Evolutionary conservation across 345 rosid genomes (phyloP).

Genomic region (Bruguiera sexangula): DNA sequence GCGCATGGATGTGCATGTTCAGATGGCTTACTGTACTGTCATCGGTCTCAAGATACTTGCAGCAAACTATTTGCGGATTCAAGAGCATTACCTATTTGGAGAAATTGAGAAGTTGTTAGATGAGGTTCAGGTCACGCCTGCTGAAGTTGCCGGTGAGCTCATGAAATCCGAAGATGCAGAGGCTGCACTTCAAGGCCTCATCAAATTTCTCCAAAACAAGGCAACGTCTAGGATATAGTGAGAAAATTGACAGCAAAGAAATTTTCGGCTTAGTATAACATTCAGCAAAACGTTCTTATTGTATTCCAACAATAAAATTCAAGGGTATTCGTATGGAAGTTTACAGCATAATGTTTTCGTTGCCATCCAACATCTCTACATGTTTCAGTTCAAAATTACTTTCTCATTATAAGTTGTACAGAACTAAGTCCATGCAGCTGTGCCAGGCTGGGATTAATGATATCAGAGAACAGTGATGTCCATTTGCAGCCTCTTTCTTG

Average conservation of each 20-base stretch:
- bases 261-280: not conserved
- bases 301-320: too few species aligned
- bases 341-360: too few species aligned
- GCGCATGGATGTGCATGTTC: constrained; percentile 33
- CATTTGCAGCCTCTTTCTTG: too few species aligned
- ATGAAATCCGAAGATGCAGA: constrained; percentile 39
- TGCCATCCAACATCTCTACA: too few species aligned
- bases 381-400: too few species aligned
- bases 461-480: too few species aligned
- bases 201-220: constrained; percentile 41
- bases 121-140: constrained; percentile 48
- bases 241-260: constrained; percentile 3
- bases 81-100: constrained; percentile 38
- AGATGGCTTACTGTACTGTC: constrained; percentile 48
- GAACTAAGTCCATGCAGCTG: too few species aligned
- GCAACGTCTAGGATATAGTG: constrained; percentile 9
- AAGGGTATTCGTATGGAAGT: too few species aligned
- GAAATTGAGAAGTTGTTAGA: constrained; percentile 33
- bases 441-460: too few species aligned
- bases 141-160: constrained; percentile 50
- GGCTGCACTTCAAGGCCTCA: constrained; percentile 37
- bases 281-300: not conserved
- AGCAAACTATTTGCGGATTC: constrained; percentile 30
- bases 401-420: too few species aligned
- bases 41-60: constrained; percentile 42